Evolutionary conservation across 768 basidiomycete genomes (phyloP).

Genomic region (Phanerochaete carnosa): DNA sequence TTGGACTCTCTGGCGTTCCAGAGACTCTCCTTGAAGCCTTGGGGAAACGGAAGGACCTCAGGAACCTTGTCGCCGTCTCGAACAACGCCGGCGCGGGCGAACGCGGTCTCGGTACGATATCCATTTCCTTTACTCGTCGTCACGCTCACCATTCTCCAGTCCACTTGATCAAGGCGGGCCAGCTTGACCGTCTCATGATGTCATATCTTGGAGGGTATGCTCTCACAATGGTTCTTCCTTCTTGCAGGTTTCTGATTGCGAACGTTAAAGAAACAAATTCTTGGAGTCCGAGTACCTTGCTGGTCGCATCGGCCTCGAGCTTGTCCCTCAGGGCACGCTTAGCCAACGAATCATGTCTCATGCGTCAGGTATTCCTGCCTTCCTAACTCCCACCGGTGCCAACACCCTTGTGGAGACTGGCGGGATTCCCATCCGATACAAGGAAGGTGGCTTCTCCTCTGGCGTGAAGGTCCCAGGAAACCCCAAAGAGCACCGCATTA

Average conservation of each 20-base stretch:
- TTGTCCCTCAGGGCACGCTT: slow-evolving; percentile 90
- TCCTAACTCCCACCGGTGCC: slow-evolving; percentile 92
- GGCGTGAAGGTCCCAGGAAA: slow-evolving; percentile 71
- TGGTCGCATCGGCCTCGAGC: slow-evolving; percentile 78
- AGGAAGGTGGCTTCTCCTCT: slow-evolving; percentile 60
- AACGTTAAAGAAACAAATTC: slow-evolving; percentile 62
- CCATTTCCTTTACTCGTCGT: background rate
- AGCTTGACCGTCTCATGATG: slow-evolving; percentile 77
- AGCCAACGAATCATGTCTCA: slow-evolving; percentile 84
- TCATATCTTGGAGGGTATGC: slow-evolving; percentile 83
- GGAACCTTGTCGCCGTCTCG: slow-evolving; percentile 72
- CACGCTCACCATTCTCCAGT: slow-evolving; percentile 30
- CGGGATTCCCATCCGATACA: slow-evolving; percentile 73
- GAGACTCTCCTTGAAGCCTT: slow-evolving; percentile 84
- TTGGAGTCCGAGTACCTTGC: slow-evolving; percentile 77
- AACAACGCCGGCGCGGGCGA: slow-evolving; percentile 78
- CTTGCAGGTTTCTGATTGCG: background rate
- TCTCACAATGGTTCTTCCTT: background rate
- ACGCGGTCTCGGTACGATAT: slow-evolving; percentile 57
- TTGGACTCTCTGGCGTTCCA: slow-evolving; percentile 86
- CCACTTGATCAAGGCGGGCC: slow-evolving; percentile 64
- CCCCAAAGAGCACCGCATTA: slow-evolving; percentile 67
- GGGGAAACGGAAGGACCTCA: slow-evolving; percentile 65
- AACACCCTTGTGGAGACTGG: slow-evolving; percentile 78
- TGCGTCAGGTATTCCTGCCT: slow-evolving; percentile 87